Evolutionary conservation across 768 basidiomycete genomes (phyloP).

Genomic region (Russula dissimulans): DNA sequence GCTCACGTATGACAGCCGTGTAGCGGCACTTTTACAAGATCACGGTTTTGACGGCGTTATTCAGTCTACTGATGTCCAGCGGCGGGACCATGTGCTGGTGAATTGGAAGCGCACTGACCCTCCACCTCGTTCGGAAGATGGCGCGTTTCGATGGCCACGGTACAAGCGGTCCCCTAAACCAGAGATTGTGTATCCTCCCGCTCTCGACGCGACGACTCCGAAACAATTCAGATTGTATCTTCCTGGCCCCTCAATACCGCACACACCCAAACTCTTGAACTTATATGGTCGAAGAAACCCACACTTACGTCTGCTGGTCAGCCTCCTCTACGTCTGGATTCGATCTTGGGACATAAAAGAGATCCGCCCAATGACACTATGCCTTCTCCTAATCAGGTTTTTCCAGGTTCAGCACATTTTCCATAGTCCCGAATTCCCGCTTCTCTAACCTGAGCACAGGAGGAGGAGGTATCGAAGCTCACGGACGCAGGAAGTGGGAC

Average conservation of each 20-base stretch:
- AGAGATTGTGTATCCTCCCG: constrained; percentile 14
- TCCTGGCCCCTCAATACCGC: constrained; percentile 9
- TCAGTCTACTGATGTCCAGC: constrained; percentile 5
- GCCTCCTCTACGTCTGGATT: constrained; percentile 15
- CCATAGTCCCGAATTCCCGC: neutral
- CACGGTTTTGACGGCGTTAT: constrained; percentile 16
- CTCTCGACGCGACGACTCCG: constrained; percentile 10
- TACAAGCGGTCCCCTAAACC: constrained; percentile 2
- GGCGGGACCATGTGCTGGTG: neutral
- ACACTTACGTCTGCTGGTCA: neutral
- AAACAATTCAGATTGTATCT: constrained; percentile 13
- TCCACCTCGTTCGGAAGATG: neutral
- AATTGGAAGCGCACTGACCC: constrained; percentile 4
- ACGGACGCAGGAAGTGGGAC: neutral
- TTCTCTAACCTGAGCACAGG: constrained; percentile 1
- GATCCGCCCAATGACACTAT: constrained; percentile 7
- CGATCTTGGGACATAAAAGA: constrained; percentile 16
- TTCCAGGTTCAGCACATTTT: constrained; percentile 10
- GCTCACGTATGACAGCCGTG: constrained; percentile 5
- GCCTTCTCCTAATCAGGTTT: constrained; percentile 15
- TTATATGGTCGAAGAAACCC: constrained; percentile 1
- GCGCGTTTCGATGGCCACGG: constrained; percentile 10
- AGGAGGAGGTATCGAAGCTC: constrained; percentile 5
- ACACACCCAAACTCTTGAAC: constrained; percentile 1
- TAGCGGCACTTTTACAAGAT: constrained; percentile 9